Base-by-base conservation (phyloP, 352 stramenopile species). In the Phytophthora pseudosyringae region DNA sequence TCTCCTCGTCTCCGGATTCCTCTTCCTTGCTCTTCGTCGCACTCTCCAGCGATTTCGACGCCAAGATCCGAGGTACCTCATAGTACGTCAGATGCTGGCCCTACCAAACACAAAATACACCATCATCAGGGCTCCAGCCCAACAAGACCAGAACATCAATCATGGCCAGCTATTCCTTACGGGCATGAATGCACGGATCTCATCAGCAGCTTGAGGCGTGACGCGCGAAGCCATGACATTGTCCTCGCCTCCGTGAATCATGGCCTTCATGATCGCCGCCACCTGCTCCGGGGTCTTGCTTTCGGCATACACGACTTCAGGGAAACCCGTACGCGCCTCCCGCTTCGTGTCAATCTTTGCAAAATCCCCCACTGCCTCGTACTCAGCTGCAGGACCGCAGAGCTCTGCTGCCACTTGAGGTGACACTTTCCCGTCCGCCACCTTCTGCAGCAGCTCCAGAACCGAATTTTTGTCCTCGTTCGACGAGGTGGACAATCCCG, bases 231-330 rank as follows among this genome's bases (percentile, higher is more conserved):
- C 90, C 76, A 97, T 93, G 16, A 94, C 78, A 33, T 84, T 85
- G 39, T 78, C 44, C 45, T 89, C 74, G 0, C 68, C 60, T 46
- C 55, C 55, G 36, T 81, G 51, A n/a, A 89, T 80, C 91, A 98
- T 98, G 41, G 83, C 80, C 35, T 93, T 80, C 36, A 98, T 74
- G 72, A 98, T 98, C 11, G 66, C 56, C 5, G 87, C 85, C 36
- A 99, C 86, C 60, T 98, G 94, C 35, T 83, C 53, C 4, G 88
- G 59, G 1, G 89, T 98, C 71, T 99, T 99, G 25, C 91, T 94
- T 73, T 98, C 85, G 12, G 80, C 91, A 76, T 98, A 99, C 28
- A 99, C 86, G 36, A 97, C 95, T 55, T 99, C 95, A 0, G 96
- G 96, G 65, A 99, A 98, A 9, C 95, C 95, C 15, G 92, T 97